Evolutionary conservation across 1,139 yeast genomes (phyloP).

Genomic region (Taphrina pruni): DNA sequence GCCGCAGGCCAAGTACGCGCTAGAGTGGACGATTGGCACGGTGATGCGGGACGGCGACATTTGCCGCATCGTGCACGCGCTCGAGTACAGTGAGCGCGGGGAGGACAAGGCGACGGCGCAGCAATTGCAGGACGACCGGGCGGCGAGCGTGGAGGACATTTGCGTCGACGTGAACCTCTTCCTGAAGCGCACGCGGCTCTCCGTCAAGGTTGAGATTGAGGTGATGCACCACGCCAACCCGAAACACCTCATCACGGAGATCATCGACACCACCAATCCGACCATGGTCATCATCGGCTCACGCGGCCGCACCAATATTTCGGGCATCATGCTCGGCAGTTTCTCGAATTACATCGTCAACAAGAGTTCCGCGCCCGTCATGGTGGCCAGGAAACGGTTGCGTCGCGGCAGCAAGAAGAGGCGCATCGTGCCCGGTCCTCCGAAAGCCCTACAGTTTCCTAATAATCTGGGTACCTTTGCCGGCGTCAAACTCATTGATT

Average conservation of each 20-base stretch:
- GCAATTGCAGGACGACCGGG: conserved; percentile 55
- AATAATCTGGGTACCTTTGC: conserved; percentile 22
- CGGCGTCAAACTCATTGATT: conserved; percentile 18
- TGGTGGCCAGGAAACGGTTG: conserved; percentile 85
- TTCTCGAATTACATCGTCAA: conserved; percentile 78
- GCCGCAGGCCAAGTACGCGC: conserved; percentile 82
- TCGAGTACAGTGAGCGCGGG: conserved; percentile 59
- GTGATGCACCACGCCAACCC: conserved; percentile 87
- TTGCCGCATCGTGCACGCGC: conserved; percentile 76
- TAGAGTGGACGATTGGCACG: conserved; percentile 90
- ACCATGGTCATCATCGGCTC: conserved; percentile 83
- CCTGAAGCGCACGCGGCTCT: conserved; percentile 72
- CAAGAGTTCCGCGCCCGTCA: conserved; percentile 80
- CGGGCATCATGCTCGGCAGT: conserved; percentile 77
- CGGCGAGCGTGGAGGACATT: conserved; percentile 66
- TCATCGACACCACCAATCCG: conserved; percentile 82
- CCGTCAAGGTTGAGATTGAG: conserved; percentile 76
- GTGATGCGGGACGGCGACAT: conserved; percentile 85
- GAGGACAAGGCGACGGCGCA: conserved; percentile 45
- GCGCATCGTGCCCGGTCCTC: conserved; percentile 27
- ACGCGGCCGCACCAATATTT: conserved; percentile 74
- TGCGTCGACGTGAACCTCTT: conserved; percentile 65
- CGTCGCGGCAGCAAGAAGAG: conserved; percentile 52
- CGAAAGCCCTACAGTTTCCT: conserved; percentile 27
- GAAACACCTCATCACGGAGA: conserved; percentile 78